Base-by-base conservation (phyloP, 805 yeast genomes). In the Hanseniaspora valbyensis region DNA sequence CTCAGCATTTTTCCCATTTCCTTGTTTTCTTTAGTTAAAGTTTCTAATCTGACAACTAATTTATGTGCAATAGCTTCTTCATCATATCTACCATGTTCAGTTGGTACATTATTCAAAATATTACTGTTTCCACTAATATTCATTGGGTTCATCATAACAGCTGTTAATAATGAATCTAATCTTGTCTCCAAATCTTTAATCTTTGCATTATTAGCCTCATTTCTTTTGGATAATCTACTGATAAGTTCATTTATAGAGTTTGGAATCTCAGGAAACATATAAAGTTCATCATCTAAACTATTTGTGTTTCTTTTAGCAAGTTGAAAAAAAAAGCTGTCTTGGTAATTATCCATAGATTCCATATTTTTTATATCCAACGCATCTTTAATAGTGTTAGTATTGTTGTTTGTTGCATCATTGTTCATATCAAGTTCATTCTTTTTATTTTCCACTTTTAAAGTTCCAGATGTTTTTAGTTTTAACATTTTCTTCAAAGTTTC, bases 21-120 rank as follows among this genome's bases (percentile, higher is more conserved):
- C 52, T 78, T 80, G 60, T 86, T 86, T 60, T 86, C 95, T 42
- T 72, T 74, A 18, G 76, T 76, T 53, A 86, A 65, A 52, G 73
- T 67, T 49, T 76, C 75, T 55, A 86, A 58, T 57, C 83, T 77
- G 37, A 73, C 71, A 36, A 85, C 69, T 53, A 84, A 76, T 57
- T 80, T 80, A 60, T 85, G 92, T 13, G 89, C 78, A 42, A 83
- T 66, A 50, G 83, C 88, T 58, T 83, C 79, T 45, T 77, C 81
- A 58, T 85, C 94, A 61, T 76, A 81, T 52, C 81, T 69, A 2
- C 87, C 88, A 52, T 70, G 65, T 30, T 70, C 69, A 1, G 78
- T 76, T 21, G 68, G 62, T 1, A 66, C 54, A 48, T 72, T 74
- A 10, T 66, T 61, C 16, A 50, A 5, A 3, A 36, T 19, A 33